Conservation (phyloP, 768 basidiomycete genomes). For the Amanita muscaria region DNA sequence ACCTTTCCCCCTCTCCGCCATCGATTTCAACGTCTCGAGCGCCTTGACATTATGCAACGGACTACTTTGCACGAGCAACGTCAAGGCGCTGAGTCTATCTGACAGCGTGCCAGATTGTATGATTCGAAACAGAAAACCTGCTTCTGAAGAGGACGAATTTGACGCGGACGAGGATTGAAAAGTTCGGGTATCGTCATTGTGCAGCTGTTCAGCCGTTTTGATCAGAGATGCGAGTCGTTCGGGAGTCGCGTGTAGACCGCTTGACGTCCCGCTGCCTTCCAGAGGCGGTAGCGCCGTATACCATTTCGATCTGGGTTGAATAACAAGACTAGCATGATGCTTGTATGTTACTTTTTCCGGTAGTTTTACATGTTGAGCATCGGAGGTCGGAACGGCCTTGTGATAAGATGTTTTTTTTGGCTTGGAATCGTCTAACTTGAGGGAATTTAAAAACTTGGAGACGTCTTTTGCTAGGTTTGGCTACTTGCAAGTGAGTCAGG, state of each 20-base stretch:
- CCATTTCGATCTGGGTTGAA: slow-evolving; percentile 44
- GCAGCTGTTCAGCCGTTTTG: slow-evolving; percentile 38
- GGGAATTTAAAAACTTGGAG: slow-evolving; percentile 35
- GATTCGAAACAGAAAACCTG: slow-evolving; percentile 75
- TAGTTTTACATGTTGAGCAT: slow-evolving; percentile 18
- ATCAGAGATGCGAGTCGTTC: slow-evolving; percentile 36
- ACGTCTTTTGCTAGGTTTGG: slow-evolving; percentile 35
- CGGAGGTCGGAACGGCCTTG: slow-evolving; percentile 9
- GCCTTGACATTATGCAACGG: slow-evolving; percentile 82
- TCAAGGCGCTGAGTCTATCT: slow-evolving; percentile 85
- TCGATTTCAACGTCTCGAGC: slow-evolving; percentile 60
- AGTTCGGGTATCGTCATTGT: slow-evolving; percentile 31
- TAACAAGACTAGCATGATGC: slow-evolving; percentile 28
- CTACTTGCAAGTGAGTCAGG: slow-evolving; percentile 17
- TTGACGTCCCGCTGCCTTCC: slow-evolving; percentile 14
- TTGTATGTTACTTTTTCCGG: slow-evolving; percentile 28
- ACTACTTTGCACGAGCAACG: slow-evolving; percentile 79
- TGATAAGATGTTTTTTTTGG: slow-evolving; percentile 9
- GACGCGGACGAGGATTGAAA: slow-evolving; percentile 46
- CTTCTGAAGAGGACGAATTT: slow-evolving; percentile 64
- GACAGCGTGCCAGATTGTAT: slow-evolving; percentile 85
- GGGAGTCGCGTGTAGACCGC: slow-evolving; percentile 12
- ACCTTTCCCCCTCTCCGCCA: slow-evolving; percentile 72
- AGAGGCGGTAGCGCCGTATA: slow-evolving; percentile 40
- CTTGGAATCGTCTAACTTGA: slow-evolving; percentile 22